Base-by-base conservation (phyloP, 306 rosid species). In the Boehmeria nivea region DNA sequence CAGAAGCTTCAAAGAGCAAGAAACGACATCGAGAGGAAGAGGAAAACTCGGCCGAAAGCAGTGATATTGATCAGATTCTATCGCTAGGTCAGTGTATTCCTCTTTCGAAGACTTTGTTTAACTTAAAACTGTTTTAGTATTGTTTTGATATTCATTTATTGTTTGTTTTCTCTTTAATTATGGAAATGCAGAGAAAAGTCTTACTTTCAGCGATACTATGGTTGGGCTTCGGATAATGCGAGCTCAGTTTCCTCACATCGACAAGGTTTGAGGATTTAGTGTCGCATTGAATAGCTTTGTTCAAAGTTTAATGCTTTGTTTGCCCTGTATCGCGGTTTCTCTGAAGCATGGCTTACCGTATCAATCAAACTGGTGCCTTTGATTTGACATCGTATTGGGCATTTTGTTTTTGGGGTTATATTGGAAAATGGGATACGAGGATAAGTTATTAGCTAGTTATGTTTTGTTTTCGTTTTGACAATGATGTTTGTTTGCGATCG, bases 151-250 rank as follows among this genome's bases (percentile, higher is more conserved):
- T 6, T 6, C 21, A 16, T 6, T 33, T 36, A 17, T 59, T 45
- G 5, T 28, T n/a, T n/a, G n/a, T n/a, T n/a, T 47, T 11, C 5
- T 5, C 15, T 47, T 17, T 40, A 8, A 52, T 46, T 39, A 47
- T 54, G 36, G 19, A 37, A 73, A 57, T 69, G 56, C 84, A 87
- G 99, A 80, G 81, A 74, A 82, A 44, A 79, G 70, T 72, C 94
- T 91, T 25, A 62, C 81, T 33, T 87, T 91, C 53, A 61, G 80
- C 54, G 95, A 87, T 56, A 83, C 99, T n/a, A 56, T 87, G 52
- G 79, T 85, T 60, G 99, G 94, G 49, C 93, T 87, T 67, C 95
- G 80, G 18, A 87, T 91, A 54, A 87, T 91, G 94, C 81, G 88
- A 78, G 89, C 93, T 73, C 99, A 87, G 64, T 91, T 91, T 70